Conservation (phyloP, 2,329 filamentous ascomycete genomes). For the Neofusicoccum cordaticola region DNA sequence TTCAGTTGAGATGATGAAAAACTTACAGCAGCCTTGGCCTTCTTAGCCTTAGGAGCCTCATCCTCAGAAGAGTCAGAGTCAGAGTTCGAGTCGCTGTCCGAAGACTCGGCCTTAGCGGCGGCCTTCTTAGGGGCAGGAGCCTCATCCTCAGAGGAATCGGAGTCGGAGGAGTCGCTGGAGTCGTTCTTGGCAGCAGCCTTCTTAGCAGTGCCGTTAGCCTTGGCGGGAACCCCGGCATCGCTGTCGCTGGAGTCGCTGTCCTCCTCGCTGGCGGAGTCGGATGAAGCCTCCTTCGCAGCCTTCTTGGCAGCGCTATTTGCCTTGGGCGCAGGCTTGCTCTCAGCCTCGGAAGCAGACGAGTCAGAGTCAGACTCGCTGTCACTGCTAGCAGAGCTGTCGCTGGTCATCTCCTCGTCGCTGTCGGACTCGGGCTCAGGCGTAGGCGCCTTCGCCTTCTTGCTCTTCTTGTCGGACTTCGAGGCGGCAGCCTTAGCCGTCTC, state of each 20-base stretch:
- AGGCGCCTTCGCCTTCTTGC: constrained; percentile 49
- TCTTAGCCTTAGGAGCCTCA: constrained; percentile 13
- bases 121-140: constrained; percentile 19
- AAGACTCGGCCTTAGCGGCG: constrained; percentile 17
- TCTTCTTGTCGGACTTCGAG: constrained; percentile 41
- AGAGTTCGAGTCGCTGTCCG: constrained; percentile 19
- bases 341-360: constrained; percentile 19
- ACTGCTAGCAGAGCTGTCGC: constrained; percentile 28
- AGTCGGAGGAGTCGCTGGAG: constrained; percentile 26
- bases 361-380: constrained; percentile 39
- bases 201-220: constrained; percentile 34
- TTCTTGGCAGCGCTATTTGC: constrained; percentile 27
- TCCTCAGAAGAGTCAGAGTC: constrained; percentile 21
- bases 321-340: constrained; percentile 23
- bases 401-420: constrained; percentile 35
- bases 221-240: constrained; percentile 28
- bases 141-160: constrained; percentile 38
- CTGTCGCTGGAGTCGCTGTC: constrained; percentile 22
- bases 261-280: constrained; percentile 6
- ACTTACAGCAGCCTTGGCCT: constrained; percentile 13
- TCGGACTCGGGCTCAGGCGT: constrained; percentile 42
- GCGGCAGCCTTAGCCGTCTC: constrained; percentile 57
- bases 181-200: constrained; percentile 29
- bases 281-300: constrained; percentile 18
- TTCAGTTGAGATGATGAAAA: too few relatives aligned